These are phyloP conservation scores for Crepidotus variabilis DNA, from an alignment of 768 basidiomycete species.

Conservation along the genomic window DNA sequence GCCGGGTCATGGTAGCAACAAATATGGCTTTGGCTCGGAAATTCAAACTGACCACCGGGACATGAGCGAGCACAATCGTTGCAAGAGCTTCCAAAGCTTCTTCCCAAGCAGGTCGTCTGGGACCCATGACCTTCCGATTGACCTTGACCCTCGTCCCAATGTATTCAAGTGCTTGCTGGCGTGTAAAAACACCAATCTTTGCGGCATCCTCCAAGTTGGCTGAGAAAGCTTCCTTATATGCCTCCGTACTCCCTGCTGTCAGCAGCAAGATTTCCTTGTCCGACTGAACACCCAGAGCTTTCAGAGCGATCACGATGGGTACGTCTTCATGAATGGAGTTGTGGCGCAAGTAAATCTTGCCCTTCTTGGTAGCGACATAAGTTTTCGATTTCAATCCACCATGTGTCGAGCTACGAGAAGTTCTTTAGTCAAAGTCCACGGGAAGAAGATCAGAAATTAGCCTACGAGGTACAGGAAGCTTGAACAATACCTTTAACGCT, in stretches of 20 bases:
- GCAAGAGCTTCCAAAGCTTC: slow-evolving; percentile 96
- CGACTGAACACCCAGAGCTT: slow-evolving; percentile 93
- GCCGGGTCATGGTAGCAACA: slow-evolving; percentile 94
- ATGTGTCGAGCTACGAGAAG: slow-evolving; percentile 60
- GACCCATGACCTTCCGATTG: slow-evolving; percentile 77
- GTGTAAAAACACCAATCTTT: slow-evolving; percentile 85
- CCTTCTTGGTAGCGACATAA: slow-evolving; percentile 93
- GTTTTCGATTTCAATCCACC: slow-evolving; percentile 94
- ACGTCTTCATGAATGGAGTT: slow-evolving; percentile 98
- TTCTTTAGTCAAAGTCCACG: slow-evolving; percentile 3
- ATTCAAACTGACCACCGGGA: slow-evolving; percentile 86
- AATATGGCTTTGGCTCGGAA: slow-evolving; percentile 94
- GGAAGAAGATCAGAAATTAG: slow-evolving; percentile 11
- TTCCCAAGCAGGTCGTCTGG: slow-evolving; percentile 83
- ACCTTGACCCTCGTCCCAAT: slow-evolving; percentile 92
- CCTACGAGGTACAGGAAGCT: slow-evolving; percentile 95
- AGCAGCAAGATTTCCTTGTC: slow-evolving; percentile 97
- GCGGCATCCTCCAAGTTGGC: slow-evolving; percentile 94
- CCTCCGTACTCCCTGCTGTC: slow-evolving; percentile 88
- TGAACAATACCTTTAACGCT: slow-evolving; percentile 84
- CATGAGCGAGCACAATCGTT: slow-evolving; percentile 95
- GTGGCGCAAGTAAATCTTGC: slow-evolving; percentile 93
- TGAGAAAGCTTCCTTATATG: slow-evolving; percentile 83
- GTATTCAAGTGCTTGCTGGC: slow-evolving; percentile 92
- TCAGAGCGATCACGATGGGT: slow-evolving; percentile 92